phyloP scores from a whole-genome alignment of 371 early-diverging fungal genomes.

The Thermomucor indicae-seudaticae region DNA sequence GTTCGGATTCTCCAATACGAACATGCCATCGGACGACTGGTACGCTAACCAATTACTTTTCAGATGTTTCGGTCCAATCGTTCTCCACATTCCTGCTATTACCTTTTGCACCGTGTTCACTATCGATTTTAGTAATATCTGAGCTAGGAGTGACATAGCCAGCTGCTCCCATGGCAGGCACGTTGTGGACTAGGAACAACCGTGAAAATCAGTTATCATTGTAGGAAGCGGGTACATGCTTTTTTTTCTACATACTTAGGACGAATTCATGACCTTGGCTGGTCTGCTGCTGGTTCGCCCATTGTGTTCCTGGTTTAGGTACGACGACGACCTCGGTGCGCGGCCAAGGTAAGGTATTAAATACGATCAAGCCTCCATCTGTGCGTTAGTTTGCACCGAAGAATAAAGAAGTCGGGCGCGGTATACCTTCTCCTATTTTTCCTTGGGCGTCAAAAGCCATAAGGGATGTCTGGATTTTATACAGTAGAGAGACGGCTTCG shows the following conservation, averaged over 20 bases:
- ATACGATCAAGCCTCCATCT: constrained; percentile 46
- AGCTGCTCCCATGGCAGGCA: constrained; percentile 29
- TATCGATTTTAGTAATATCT: constrained; percentile 6
- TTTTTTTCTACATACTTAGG: constrained; percentile 21
- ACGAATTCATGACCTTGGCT: constrained; percentile 44
- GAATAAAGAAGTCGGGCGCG: background rate
- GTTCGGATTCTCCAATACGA: constrained; percentile 70
- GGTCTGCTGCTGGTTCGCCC: constrained; percentile 39
- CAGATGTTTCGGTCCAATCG: background rate
- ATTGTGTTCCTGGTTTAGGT: constrained; percentile 28
- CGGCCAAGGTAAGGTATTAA: constrained; percentile 83
- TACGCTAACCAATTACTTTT: constrained; percentile 20
- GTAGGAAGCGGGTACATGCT: background rate
- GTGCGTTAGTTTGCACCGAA: background rate
- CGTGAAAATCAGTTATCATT: background rate
- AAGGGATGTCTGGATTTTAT: constrained; percentile 26
- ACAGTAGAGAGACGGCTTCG: constrained; percentile 24
- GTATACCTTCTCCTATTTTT: background rate
- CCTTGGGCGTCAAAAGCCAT: background rate
- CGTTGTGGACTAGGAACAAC: constrained; percentile 20
- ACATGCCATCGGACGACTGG: constrained; percentile 19
- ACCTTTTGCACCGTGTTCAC: constrained; percentile 18
- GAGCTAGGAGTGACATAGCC: constrained; percentile 9
- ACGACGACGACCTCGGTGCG: constrained; percentile 69
- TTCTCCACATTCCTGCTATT: background rate